Percentiles rank a stretch among this genome's conserved stretches.
phyloP scores from a whole-genome alignment of 495 filamentous ascomycete species.

The Penicillium roqueforti region DNA sequence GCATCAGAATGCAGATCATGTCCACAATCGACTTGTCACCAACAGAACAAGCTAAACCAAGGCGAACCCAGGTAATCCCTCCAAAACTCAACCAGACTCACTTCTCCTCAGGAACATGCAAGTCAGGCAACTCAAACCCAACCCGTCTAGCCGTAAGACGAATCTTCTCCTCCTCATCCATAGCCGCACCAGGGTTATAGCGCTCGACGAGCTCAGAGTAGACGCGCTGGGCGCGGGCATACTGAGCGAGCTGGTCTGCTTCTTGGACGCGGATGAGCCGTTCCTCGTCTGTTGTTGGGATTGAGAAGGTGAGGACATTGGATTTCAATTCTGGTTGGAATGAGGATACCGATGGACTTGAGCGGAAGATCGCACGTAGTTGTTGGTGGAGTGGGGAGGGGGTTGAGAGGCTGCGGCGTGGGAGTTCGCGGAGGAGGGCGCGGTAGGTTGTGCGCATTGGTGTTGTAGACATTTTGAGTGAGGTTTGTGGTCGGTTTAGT shows the following conservation, averaged over 20 bases:
- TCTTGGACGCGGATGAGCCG: slow-evolving; percentile 43
- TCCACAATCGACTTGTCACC: background rate
- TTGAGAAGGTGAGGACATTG: slow-evolving; percentile 11
- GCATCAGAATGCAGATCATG: background rate
- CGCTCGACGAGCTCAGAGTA: slow-evolving; percentile 77
- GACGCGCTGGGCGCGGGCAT: slow-evolving; percentile 74
- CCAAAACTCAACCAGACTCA: background rate
- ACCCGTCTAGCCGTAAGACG: slow-evolving; percentile 80
- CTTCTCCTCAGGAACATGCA: slow-evolving; percentile 23
- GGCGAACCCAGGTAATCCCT: background rate
- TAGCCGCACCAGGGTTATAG: slow-evolving; percentile 85
- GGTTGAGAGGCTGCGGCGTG: slow-evolving; percentile 55
- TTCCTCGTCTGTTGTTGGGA: slow-evolving; percentile 13
- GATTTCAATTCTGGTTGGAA: background rate
- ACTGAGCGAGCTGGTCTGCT: slow-evolving; percentile 72
- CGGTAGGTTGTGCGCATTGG: slow-evolving; percentile 79
- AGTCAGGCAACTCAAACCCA: slow-evolving; percentile 75
- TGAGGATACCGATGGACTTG: slow-evolving; percentile 16
- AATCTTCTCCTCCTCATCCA: slow-evolving; percentile 82
- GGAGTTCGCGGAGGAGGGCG: slow-evolving; percentile 84
- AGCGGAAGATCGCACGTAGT: slow-evolving; percentile 50
- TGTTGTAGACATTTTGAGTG: slow-evolving; percentile 19
- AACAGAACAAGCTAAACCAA: background rate
- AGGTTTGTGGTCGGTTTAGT: background rate
- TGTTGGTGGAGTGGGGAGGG: slow-evolving; percentile 57